phyloP scores from a whole-genome alignment of 2,329 filamentous ascomycete genomes.

The Trichoderma aggressivum region DNA sequence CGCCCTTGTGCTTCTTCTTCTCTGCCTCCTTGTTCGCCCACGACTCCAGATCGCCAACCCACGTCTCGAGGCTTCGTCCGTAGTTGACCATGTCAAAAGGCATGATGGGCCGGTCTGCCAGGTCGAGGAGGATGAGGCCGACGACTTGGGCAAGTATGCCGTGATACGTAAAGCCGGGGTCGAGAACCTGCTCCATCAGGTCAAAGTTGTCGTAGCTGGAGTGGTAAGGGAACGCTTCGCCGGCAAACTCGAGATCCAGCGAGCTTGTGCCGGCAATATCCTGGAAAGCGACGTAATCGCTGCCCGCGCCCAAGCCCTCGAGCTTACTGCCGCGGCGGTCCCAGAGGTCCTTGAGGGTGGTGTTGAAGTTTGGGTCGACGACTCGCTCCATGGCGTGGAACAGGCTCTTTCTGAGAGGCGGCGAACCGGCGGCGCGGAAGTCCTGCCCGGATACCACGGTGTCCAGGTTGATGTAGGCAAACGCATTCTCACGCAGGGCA shows the following conservation, averaged over 20 bases:
- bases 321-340: constrained; percentile 59
- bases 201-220: constrained; percentile 89
- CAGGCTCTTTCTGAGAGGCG: constrained; percentile 71
- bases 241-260: constrained; percentile 77
- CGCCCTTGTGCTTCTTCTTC: constrained; percentile 22
- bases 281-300: constrained; percentile 89
- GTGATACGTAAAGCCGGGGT: constrained; percentile 82
- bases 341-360: constrained; percentile 73
- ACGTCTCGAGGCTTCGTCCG: constrained; percentile 59
- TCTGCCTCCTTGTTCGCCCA: constrained; percentile 59
- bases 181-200: constrained; percentile 76
- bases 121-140: constrained; percentile 77
- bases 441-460: constrained; percentile 71
- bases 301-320: constrained; percentile 66
- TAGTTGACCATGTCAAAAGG: constrained; percentile 80
- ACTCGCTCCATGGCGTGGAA: constrained; percentile 71
- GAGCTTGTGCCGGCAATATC: constrained; percentile 85
- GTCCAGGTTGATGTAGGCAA: constrained; percentile 91
- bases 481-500: constrained; percentile 66
- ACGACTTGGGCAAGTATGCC: constrained; percentile 73
- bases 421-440: constrained; percentile 77
- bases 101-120: constrained; percentile 75
- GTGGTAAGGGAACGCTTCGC: constrained; percentile 65
- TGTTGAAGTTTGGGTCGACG: constrained; percentile 66
- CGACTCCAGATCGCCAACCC: constrained; percentile 63